Base-by-base conservation (phyloP, 257 asterid species). In the Forsythia viridissima region DNA sequence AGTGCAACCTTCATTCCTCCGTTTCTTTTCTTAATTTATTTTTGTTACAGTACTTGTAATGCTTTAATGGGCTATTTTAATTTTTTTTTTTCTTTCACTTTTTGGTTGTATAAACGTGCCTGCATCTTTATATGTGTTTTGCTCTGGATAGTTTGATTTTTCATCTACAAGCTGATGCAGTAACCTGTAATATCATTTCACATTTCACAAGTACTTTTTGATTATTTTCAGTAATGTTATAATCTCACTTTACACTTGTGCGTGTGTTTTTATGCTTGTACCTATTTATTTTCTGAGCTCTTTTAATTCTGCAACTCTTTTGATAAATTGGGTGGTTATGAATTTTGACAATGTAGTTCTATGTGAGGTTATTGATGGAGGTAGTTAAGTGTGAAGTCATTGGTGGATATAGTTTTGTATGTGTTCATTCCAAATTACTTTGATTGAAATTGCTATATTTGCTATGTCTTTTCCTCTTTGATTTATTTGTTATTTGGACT, bases 331-430 rank as follows among this genome's bases (percentile, higher is more conserved):
- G 81, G 75, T 9, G 37, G 30, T 48, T 39, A 37, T 65, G 69
- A 40, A 37, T 66, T 82, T 78, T 87, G 51, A 30, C 34, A 30
- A 30, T 30, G 34, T 30, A 30, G 88, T 83, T 87, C 71, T 34
- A 36, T 71, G 70, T 81, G 85, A 82, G 80, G 80, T 86, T 84
- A 83, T 78, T 76, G 80, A 77, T 80, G 87, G 86, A 82, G 80
- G 20, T 75, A 75, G 88, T 83, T 87, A 71, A 20, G 37, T 71
- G 70, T 81, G 85, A 82, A 80, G 82, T 86, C 86, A 83, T 78
- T 76, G 80, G 75, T 80, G 87, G 86, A 82, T 78, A 44, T 75
- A 75, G 88, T 75, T 48, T 37, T 34, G 51, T 39, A 70, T 3
- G 20, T 4, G 30, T 43, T 48, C 8, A 43, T 41, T 73, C 77